A percentile compares a stretch with the other conserved stretches of the same genome.
Evolutionary conservation across 2,329 filamentous ascomycete genomes (phyloP).

Genomic region (Microdochium trichocladiopsis): DNA sequence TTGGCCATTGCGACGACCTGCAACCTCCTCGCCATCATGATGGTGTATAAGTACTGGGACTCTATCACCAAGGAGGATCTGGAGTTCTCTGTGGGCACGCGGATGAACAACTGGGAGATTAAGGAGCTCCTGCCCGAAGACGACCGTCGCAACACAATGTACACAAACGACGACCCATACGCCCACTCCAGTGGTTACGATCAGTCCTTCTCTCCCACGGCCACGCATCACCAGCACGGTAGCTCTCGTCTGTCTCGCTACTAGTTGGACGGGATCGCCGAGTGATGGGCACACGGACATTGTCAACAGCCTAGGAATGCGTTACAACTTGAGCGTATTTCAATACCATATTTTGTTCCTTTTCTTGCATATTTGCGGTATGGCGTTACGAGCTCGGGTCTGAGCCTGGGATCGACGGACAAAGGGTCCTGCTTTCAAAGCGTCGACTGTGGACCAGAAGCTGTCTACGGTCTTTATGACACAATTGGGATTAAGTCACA

Average conservation of each 20-base stretch:
- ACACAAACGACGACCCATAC: slow-evolving; percentile 57
- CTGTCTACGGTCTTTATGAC: not conserved
- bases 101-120: slow-evolving; percentile 97
- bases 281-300: too few species aligned
- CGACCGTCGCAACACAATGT: slow-evolving; percentile 66
- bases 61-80: slow-evolving; percentile 97
- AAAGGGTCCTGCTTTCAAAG: not conserved
- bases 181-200: slow-evolving; percentile 49
- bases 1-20: slow-evolving; percentile 91
- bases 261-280: not conserved
- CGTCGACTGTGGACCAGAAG: not conserved
- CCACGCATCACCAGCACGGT: slow-evolving; percentile 4
- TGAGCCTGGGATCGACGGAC: not conserved
- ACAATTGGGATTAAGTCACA: not conserved
- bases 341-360: too few species aligned
- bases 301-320: too few species aligned
- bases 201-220: slow-evolving; percentile 37
- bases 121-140: slow-evolving; percentile 84
- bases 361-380: slow-evolving; percentile 1
- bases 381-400: not conserved
- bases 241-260: not conserved
- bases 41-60: slow-evolving; percentile 99
- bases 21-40: slow-evolving; percentile 95
- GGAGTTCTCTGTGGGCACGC: slow-evolving; percentile 93
- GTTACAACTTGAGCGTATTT: not conserved